phyloP scores from a whole-genome alignment of 495 filamentous ascomycete genomes.

The Penicillium tannophilum region DNA sequence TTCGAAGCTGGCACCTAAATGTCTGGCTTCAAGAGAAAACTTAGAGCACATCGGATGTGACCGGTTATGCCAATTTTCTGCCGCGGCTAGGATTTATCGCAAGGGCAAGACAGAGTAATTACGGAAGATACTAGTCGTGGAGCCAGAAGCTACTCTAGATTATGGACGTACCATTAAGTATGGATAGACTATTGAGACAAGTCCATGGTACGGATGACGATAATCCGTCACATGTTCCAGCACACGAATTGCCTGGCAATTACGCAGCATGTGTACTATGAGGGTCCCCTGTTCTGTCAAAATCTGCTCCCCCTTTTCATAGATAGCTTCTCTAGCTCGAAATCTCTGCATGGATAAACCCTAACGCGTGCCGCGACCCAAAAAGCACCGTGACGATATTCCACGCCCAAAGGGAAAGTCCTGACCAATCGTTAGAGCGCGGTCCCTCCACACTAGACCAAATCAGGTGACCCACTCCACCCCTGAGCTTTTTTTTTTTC shows the following conservation, averaged over 20 bases:
- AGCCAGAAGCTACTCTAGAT: not conserved
- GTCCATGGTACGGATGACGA: not conserved
- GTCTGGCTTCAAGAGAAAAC: not conserved
- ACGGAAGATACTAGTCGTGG: too few species aligned
- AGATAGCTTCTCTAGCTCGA: not conserved
- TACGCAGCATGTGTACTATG: too few species aligned
- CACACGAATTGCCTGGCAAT: too few species aligned
- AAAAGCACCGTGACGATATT: not conserved
- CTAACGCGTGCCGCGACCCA: constrained; percentile 6
- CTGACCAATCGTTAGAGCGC: constrained; percentile 1
- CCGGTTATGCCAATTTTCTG: not conserved
- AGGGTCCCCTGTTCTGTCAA: too few species aligned
- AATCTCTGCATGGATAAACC: constrained; percentile 2
- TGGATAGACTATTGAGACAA: not conserved
- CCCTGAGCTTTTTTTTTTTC: constrained; percentile 12
- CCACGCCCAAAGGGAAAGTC: not conserved
- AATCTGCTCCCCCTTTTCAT: not conserved
- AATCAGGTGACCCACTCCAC: constrained; percentile 8
- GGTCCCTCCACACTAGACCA: constrained; percentile 7
- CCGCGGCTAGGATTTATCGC: too few species aligned
- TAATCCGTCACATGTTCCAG: not conserved
- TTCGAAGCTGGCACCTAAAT: too few species aligned
- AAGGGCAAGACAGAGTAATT: too few species aligned
- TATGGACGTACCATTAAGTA: not conserved
- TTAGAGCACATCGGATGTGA: not conserved